These are phyloP conservation scores for Aspergillus hortae DNA, from an alignment of 2,329 filamentous ascomycete species.

Conservation along the genomic window DNA sequence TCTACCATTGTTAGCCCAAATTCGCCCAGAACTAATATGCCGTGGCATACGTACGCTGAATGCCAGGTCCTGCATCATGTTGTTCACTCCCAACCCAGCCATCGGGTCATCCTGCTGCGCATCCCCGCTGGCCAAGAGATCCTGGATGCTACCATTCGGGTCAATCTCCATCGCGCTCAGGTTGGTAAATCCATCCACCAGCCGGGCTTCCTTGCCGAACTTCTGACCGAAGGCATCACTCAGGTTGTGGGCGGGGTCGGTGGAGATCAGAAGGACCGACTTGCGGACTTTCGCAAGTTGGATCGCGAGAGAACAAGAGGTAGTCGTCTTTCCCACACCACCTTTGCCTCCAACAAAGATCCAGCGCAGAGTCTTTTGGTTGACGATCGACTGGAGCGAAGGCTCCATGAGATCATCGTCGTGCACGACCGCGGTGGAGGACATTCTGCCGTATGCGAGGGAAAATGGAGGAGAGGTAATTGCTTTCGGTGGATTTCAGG, in stretches of 20 bases:
- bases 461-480: too few species aligned
- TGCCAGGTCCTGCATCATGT: conserved; percentile 98
- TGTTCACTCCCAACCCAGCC: conserved; percentile 70
- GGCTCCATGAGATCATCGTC: conserved; percentile 79
- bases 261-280: conserved; percentile 95
- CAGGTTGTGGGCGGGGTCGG: conserved; percentile 96
- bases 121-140: conserved; percentile 76
- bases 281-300: conserved; percentile 93
- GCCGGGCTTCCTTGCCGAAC: conserved; percentile 95
- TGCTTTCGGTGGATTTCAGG: too few species aligned
- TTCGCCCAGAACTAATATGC: not conserved
- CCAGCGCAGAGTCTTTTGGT: conserved; percentile 94
- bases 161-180: conserved; percentile 99
- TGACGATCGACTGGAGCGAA: conserved; percentile 87
- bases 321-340: conserved; percentile 98
- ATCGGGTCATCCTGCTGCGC: conserved; percentile 62
- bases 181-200: conserved; percentile 88
- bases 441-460: conserved; percentile 28
- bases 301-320: conserved; percentile 95
- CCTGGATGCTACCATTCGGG: conserved; percentile 95
- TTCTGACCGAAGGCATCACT: conserved; percentile 98
- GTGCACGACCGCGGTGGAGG: conserved; percentile 40
- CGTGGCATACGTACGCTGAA: conserved; percentile 64
- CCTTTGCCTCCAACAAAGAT: conserved; percentile 99
- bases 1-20: conserved; percentile 53